Percentiles rank a stretch among this genome's conserved stretches.
These are phyloP conservation scores for Scleroderma citrinum DNA, from an alignment of 768 basidiomycete species.

Conservation along the genomic window DNA sequence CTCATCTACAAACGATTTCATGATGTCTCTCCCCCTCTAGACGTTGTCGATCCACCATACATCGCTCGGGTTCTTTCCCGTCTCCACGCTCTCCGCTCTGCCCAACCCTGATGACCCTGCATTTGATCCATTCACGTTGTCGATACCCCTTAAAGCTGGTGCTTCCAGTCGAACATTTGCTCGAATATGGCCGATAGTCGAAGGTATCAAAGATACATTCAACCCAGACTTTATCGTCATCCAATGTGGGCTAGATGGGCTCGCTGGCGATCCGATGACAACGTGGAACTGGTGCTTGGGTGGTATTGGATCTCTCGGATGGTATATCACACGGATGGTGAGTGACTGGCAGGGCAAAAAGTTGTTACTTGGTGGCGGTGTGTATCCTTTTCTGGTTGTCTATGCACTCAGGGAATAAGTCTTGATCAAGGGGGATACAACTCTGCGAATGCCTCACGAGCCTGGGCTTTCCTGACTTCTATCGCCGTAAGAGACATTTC, in stretches of 20 bases:
- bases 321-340: conserved; percentile 52
- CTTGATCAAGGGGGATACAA: conserved; percentile 69
- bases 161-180: conserved; percentile 59
- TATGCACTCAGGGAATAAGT: too few relatives aligned
- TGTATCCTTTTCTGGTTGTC: conserved; percentile 4
- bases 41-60: conserved; percentile 85
- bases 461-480: conserved; percentile 81
- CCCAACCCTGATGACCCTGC: conserved; percentile 30
- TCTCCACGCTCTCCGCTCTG: conserved; percentile 44
- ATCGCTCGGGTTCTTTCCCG: conserved; percentile 83
- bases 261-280: conserved; percentile 78
- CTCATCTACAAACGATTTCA: background rate
- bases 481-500: conserved; percentile 48
- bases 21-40: conserved; percentile 26
- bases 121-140: conserved; percentile 64
- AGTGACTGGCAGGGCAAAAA: conserved; percentile 55
- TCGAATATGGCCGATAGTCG: conserved; percentile 59
- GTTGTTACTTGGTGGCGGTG: conserved; percentile 74
- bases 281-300: conserved; percentile 69
- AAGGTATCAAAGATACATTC: conserved; percentile 54
- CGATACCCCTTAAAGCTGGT: conserved; percentile 71
- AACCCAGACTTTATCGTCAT: conserved; percentile 73
- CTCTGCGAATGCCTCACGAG: conserved; percentile 75
- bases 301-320: conserved; percentile 56
- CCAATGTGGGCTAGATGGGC: conserved; percentile 84